Percentiles rank a stretch among this genome's conserved stretches.
Conservation (phyloP, 805 yeast genomes). For the Ogataea thermomethanolica region DNA sequence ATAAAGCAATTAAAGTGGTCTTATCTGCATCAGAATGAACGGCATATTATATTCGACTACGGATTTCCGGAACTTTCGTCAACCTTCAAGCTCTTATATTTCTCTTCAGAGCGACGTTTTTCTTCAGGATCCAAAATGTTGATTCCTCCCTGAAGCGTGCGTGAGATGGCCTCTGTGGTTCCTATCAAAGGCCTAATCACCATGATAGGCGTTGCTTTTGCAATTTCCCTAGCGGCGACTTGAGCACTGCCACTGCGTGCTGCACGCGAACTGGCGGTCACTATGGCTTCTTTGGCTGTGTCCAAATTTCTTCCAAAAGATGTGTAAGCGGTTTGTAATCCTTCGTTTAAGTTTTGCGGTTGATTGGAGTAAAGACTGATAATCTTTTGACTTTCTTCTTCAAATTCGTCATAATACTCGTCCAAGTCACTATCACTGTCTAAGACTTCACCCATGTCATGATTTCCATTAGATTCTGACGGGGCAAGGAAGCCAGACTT, state of each 20-base stretch:
- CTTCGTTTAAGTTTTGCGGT: constrained; percentile 68
- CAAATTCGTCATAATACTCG: constrained; percentile 24
- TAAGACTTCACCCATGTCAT: constrained; percentile 12
- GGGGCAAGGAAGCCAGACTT: constrained; percentile 12
- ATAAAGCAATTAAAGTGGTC: constrained; percentile 52
- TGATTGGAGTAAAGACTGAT: constrained; percentile 82
- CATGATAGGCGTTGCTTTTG: constrained; percentile 76
- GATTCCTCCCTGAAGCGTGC: constrained; percentile 76
- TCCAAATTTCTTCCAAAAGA: constrained; percentile 66
- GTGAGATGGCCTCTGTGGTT: constrained; percentile 85
- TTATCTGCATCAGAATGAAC: constrained; percentile 18
- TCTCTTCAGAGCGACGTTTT: constrained; percentile 56
- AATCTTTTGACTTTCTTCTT: constrained; percentile 37
- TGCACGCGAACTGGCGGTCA: constrained; percentile 57
- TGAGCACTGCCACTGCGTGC: constrained; percentile 63
- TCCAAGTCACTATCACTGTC: constrained; percentile 28
- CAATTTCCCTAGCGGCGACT: constrained; percentile 63
- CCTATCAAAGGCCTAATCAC: constrained; percentile 85
- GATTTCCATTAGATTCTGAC: constrained; percentile 4
- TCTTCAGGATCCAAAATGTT: constrained; percentile 73
- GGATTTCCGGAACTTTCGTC: background rate
- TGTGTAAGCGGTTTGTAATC: constrained; percentile 69
- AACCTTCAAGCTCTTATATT: constrained; percentile 43
- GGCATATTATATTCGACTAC: background rate
- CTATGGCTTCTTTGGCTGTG: constrained; percentile 61